A percentile compares a stretch with the other conserved stretches of the same genome.
Conservation (phyloP, 768 basidiomycete genomes). For the Lactarius pseudohatsudake region DNA sequence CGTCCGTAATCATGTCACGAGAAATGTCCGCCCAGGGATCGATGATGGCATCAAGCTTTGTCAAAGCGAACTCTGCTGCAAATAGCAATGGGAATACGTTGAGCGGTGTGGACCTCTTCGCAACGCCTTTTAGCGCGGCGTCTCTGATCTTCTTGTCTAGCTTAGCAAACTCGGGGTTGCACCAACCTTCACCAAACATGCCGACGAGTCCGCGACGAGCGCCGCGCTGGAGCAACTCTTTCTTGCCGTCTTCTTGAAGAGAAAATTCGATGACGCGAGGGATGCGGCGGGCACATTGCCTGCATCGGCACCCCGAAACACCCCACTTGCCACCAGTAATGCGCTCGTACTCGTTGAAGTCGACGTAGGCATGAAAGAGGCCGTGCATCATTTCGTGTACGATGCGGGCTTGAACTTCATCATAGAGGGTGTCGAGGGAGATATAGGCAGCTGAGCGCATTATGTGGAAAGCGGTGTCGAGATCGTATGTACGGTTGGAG, state of each 20-base stretch:
- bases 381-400: constrained; percentile 89
- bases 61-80: constrained; percentile 60
- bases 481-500: constrained; percentile 90
- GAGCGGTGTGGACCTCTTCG: constrained; percentile 60
- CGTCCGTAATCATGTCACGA: constrained; percentile 63
- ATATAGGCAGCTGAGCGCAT: constrained; percentile 83
- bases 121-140: constrained; percentile 68
- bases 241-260: constrained; percentile 70
- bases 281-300: constrained; percentile 76
- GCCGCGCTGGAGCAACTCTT: constrained; percentile 65
- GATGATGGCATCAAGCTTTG: constrained; percentile 53
- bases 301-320: constrained; percentile 78
- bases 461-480: constrained; percentile 88
- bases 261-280: constrained; percentile 86
- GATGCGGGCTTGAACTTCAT: constrained; percentile 81
- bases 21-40: constrained; percentile 73
- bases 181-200: constrained; percentile 89
- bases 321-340: constrained; percentile 79
- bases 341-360: constrained; percentile 75
- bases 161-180: constrained; percentile 72
- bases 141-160: constrained; percentile 67
- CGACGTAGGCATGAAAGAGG: constrained; percentile 79
- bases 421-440: constrained; percentile 64
- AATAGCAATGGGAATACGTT: constrained; percentile 72
- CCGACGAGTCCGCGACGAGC: constrained; percentile 76